Conservation (phyloP, 2,329 filamentous ascomycete species). For the Ceratocystis eucalypticola region DNA sequence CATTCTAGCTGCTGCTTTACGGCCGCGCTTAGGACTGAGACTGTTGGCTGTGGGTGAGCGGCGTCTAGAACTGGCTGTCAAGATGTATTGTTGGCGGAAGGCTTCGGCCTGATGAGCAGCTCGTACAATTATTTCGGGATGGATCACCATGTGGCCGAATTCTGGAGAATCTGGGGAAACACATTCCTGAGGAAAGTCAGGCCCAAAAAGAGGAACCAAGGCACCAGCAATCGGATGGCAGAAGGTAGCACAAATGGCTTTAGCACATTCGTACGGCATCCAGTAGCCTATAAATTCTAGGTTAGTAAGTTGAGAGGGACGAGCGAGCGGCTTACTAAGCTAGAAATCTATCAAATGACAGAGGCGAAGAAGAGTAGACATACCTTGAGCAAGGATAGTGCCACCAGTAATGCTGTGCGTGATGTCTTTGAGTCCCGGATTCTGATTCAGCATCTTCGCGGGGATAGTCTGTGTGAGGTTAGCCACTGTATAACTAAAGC, state of each 20-base stretch:
- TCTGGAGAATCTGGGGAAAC: conserved; percentile 47
- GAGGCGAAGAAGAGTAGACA: conserved; percentile 21
- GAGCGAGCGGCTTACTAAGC: conserved; percentile 11
- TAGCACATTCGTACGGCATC: conserved; percentile 83
- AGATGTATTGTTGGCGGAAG: conserved; percentile 28
- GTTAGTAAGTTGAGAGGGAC: conserved; percentile 10
- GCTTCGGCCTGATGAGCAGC: conserved; percentile 38
- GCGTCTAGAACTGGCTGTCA: not conserved
- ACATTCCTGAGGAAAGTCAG: conserved; percentile 63
- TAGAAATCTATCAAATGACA: conserved; percentile 16
- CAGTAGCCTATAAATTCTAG: conserved; percentile 60
- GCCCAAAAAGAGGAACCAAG: conserved; percentile 80
- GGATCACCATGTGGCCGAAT: conserved; percentile 55
- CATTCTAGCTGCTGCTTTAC: not conserved
- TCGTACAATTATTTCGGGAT: conserved; percentile 38
- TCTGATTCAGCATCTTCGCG: conserved; percentile 65
- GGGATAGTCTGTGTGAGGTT: conserved; percentile 58
- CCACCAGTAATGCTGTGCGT: conserved; percentile 92
- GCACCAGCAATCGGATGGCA: conserved; percentile 73
- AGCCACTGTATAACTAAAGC: not conserved
- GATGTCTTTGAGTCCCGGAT: conserved; percentile 74
- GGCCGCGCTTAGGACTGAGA: conserved; percentile 7
- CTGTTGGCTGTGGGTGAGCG: conserved; percentile 12
- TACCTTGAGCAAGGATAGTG: conserved; percentile 78
- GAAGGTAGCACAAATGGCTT: conserved; percentile 77